phyloP scores from a whole-genome alignment of 208 protist genomes.

The Trypanosoma congolense region DNA sequence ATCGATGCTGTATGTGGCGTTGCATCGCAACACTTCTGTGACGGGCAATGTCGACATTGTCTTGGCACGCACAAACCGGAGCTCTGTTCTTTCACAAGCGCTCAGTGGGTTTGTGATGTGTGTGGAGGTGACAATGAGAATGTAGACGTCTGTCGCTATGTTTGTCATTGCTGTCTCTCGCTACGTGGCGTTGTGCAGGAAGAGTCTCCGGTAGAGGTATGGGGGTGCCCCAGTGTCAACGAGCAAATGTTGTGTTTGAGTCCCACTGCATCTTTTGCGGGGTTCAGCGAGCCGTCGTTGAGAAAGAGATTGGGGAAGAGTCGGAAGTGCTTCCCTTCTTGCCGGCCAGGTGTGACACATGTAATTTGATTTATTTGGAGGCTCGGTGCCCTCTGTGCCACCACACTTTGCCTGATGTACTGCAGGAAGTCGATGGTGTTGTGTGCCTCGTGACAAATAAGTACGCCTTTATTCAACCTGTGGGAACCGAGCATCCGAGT shows the following conservation, averaged over 20 bases:
- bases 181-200: slow-evolving; percentile 56
- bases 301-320: slow-evolving; percentile 10
- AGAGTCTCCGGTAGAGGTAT: slow-evolving; percentile 50
- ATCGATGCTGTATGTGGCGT: slow-evolving; percentile 37
- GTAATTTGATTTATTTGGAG: slow-evolving; percentile 65
- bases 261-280: slow-evolving; percentile 77
- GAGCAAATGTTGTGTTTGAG: slow-evolving; percentile 76
- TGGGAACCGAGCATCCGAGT: slow-evolving; percentile 31
- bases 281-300: slow-evolving; percentile 7
- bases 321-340: slow-evolving; percentile 43
- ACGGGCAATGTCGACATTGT: slow-evolving; percentile 53
- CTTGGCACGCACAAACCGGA: slow-evolving; percentile 55
- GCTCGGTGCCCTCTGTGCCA: slow-evolving; percentile 63
- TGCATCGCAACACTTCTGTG: slow-evolving; percentile 12
- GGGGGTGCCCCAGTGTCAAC: slow-evolving; percentile 55
- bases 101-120: slow-evolving; percentile 49
- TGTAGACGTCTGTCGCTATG: slow-evolving; percentile 67
- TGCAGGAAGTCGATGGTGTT: slow-evolving; percentile 32
- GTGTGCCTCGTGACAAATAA: slow-evolving; percentile 49
- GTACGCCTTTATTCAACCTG: slow-evolving; percentile 60
- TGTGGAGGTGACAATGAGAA: slow-evolving; percentile 59
- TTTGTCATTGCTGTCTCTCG: slow-evolving; percentile 61
- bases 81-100: slow-evolving; percentile 35
- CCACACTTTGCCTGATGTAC: slow-evolving; percentile 38
- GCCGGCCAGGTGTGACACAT: slow-evolving; percentile 55